These are phyloP conservation scores for Leccinum idahoense DNA, from an alignment of 1,284 basidiomycete genomes.

Conservation along the genomic window DNA sequence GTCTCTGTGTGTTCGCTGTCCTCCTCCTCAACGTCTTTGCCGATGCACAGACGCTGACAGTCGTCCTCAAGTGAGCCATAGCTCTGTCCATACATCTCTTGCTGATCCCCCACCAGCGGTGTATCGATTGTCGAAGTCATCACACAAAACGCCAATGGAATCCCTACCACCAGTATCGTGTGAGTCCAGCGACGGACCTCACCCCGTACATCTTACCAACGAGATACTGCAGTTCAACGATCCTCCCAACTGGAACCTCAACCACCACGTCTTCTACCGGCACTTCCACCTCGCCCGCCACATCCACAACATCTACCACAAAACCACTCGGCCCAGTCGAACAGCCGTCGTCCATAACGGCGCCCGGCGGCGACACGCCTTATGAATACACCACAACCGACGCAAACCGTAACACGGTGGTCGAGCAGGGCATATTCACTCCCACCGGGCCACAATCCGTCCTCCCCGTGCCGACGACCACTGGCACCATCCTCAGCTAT, in stretches of 20 bases:
- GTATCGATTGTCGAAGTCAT: conserved; percentile 50
- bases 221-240: conserved; percentile 21
- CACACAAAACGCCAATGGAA: conserved; percentile 39
- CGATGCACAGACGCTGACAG: conserved; percentile 45
- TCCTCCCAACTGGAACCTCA: conserved; percentile 14
- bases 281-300: conserved; percentile 16
- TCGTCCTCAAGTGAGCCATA: conserved; percentile 38
- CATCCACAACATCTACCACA: conserved; percentile 23
- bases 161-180: conserved; percentile 43
- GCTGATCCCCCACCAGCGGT: conserved; percentile 39
- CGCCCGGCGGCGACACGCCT: conserved; percentile 44
- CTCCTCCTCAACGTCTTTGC: conserved; percentile 29
- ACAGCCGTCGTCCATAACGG: conserved; percentile 41
- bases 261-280: conserved; percentile 21
- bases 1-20: conserved; percentile 13
- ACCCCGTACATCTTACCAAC: conserved; percentile 3
- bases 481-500: conserved; percentile 52
- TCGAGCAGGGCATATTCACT: conserved; percentile 47
- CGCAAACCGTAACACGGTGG: conserved; percentile 45
- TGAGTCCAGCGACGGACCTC: conserved; percentile 24
- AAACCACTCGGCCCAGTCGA: conserved; percentile 52
- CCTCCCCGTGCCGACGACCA: conserved; percentile 31
- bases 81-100: not conserved
- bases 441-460: conserved; percentile 46
- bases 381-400: conserved; percentile 63